Evolutionary conservation across 83 land plant genomes (phyloP).

Genomic region (Thuja plicata): DNA sequence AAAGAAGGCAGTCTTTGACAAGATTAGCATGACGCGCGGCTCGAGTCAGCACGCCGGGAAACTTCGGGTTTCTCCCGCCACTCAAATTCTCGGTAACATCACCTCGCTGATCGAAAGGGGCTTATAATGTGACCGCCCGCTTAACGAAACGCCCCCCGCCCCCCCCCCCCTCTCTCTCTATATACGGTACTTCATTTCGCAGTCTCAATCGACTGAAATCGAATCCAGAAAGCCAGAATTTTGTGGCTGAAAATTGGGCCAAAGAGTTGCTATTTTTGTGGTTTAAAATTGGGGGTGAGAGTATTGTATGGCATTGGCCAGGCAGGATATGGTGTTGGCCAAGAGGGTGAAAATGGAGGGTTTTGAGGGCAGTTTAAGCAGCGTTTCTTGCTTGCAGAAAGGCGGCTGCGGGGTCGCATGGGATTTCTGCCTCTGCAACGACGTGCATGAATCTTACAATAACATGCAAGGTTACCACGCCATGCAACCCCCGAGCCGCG

Average conservation of each 20-base stretch:
- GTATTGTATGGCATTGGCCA: background rate
- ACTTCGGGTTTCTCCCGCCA: constrained; percentile 7
- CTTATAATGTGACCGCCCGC: background rate
- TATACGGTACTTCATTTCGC: background rate
- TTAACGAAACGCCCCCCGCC: too few relatives aligned
- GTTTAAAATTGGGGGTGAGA: background rate
- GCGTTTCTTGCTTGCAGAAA: background rate
- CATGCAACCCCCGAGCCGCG: background rate
- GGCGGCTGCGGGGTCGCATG: background rate
- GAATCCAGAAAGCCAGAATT: background rate
- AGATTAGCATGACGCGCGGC: constrained; percentile 14
- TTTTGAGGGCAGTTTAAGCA: background rate
- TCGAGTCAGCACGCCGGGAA: constrained; percentile 22
- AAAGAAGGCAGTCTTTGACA: constrained; percentile 1
- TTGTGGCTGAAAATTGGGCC: too few relatives aligned
- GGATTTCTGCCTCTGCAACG: background rate
- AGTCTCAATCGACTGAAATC: background rate
- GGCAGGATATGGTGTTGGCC: background rate
- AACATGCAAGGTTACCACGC: background rate
- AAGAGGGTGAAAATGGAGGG: background rate
- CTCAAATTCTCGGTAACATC: constrained; percentile 7
- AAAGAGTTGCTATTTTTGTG: too few relatives aligned
- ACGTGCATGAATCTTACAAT: background rate
- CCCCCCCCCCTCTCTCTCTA: background rate
- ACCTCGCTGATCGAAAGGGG: background rate